A percentile compares a stretch with the other conserved stretches of the same genome.
Conservation (phyloP, 2,329 filamentous ascomycete genomes). For the Pseudogymnoascus destructans region DNA sequence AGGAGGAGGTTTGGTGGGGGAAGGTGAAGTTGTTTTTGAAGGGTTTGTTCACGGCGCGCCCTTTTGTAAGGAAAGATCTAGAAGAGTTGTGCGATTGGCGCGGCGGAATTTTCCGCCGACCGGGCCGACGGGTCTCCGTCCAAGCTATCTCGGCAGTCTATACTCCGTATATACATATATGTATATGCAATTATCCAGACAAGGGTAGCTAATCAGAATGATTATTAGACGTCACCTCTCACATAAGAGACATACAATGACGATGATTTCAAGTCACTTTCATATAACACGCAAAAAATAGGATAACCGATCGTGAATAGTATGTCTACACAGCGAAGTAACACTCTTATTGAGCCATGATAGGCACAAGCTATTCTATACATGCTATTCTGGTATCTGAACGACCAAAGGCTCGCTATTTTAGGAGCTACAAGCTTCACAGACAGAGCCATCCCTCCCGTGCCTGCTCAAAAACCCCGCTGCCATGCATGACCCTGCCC, state of each 20-base stretch:
- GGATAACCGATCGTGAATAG: conserved; percentile 3
- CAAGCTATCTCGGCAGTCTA: not conserved
- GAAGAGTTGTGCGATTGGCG: conserved; percentile 7
- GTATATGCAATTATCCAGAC: not conserved
- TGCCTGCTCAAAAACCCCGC: not conserved
- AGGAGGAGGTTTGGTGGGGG: not conserved
- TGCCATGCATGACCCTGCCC: not conserved
- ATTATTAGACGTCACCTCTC: not conserved
- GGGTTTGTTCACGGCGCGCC: not conserved
- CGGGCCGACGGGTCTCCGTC: not conserved
- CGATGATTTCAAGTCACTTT: not conserved
- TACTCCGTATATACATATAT: not conserved
- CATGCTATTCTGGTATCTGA: conserved; percentile 6
- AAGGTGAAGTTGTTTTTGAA: not conserved
- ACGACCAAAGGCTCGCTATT: conserved; percentile 4
- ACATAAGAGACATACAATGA: not conserved
- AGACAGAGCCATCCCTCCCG: not conserved
- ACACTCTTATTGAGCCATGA: conserved; percentile 4
- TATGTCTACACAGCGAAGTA: conserved; percentile 1
- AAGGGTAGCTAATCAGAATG: not conserved
- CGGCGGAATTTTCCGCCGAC: not conserved
- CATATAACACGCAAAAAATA: not conserved
- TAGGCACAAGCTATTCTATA: conserved; percentile 6
- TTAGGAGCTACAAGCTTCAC: conserved; percentile 2
- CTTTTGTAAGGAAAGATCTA: conserved; percentile 8